phyloP scores from a whole-genome alignment of 352 stramenopile genomes.

The Phytophthora multivora region DNA sequence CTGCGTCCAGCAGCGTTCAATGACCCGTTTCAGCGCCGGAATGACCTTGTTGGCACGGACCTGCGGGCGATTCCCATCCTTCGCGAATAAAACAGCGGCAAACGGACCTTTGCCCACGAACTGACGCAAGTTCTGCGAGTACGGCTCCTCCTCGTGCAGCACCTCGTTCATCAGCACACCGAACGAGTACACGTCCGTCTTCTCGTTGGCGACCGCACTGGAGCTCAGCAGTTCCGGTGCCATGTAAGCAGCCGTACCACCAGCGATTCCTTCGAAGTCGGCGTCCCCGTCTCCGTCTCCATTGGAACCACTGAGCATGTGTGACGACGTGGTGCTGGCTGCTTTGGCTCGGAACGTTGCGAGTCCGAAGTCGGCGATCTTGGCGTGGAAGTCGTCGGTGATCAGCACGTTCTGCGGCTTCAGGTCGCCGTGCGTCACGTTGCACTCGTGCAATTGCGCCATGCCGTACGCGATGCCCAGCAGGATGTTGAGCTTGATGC shows the following conservation, averaged over 20 bases:
- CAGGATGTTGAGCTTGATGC: slow-evolving; percentile 43
- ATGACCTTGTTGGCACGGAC: slow-evolving; percentile 33
- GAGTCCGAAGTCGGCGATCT: slow-evolving; percentile 83
- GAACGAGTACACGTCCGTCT: slow-evolving; percentile 50
- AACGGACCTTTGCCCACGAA: slow-evolving; percentile 44
- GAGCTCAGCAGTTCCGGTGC: slow-evolving; percentile 45
- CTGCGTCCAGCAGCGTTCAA: slow-evolving; percentile 31
- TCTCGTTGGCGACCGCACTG: slow-evolving; percentile 27
- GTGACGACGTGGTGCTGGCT: slow-evolving; percentile 35
- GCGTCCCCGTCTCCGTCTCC: slow-evolving; percentile 20
- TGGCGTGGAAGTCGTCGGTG: slow-evolving; percentile 66
- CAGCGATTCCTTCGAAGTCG: slow-evolving; percentile 35
- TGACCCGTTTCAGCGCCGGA: slow-evolving; percentile 19
- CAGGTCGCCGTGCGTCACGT: slow-evolving; percentile 63
- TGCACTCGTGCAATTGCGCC: slow-evolving; percentile 39
- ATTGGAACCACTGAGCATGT: slow-evolving; percentile 24
- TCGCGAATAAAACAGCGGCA: slow-evolving; percentile 32
- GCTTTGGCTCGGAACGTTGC: slow-evolving; percentile 37
- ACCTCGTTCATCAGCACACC: slow-evolving; percentile 49
- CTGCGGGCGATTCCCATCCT: slow-evolving; percentile 31
- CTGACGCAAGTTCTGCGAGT: slow-evolving; percentile 37
- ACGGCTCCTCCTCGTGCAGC: slow-evolving; percentile 51
- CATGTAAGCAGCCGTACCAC: slow-evolving; percentile 61
- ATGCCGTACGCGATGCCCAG: slow-evolving; percentile 39
- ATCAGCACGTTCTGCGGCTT: slow-evolving; percentile 78